Base-by-base conservation (phyloP, 495 filamentous ascomycete genomes). In the Penicillium angulare region DNA sequence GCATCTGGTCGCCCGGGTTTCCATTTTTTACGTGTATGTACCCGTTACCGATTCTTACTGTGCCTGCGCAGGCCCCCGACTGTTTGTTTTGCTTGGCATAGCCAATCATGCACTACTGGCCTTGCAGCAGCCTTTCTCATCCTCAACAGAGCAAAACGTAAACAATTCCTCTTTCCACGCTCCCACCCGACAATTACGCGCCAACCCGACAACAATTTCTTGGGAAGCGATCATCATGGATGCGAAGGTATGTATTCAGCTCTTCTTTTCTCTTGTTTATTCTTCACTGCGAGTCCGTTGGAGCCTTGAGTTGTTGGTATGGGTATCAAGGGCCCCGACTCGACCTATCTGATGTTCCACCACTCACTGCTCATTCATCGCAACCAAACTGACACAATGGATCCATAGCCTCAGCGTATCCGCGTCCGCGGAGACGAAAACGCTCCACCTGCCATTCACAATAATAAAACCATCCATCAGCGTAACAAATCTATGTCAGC, bases 401-500 rank as follows among this genome's bases (percentile, higher is more conserved):
- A 23, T n/a, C n/a, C n/a, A n/a, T 7, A 24, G 50, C 53, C 53
- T 22, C 55, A 50, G n/a, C 43, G 49, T 20, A 44, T 46, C 7
- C 43, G 42, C 29, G 9, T 82, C 52, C 76, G 78, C 57, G 78
- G 84, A 57, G 88, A 90, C 73, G 93, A 97, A 69, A 92, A 92
- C 66, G 75, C 48, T 41, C 51, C 75, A 18, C 75, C 82, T 16
- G 67, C 71, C 18, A 49, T 72, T n/a, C 63, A 71, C 13, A 53
- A 73, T 39, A 77, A 77, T 53, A 89, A 85, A 64, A 66, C 79
- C 22, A 67, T 87, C 48, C 88, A 90, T 56, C 86, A 92, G 59
- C 86, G 85, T 21, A 86, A 90, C 73, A 95, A 92, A 68, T 93
- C 90, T 0, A 85, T 82, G 7, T 79, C 87, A 17, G 86, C 85